phyloP scores from a whole-genome alignment of 2,329 filamentous ascomycete species.

The Geoglossum cookeanum region DNA sequence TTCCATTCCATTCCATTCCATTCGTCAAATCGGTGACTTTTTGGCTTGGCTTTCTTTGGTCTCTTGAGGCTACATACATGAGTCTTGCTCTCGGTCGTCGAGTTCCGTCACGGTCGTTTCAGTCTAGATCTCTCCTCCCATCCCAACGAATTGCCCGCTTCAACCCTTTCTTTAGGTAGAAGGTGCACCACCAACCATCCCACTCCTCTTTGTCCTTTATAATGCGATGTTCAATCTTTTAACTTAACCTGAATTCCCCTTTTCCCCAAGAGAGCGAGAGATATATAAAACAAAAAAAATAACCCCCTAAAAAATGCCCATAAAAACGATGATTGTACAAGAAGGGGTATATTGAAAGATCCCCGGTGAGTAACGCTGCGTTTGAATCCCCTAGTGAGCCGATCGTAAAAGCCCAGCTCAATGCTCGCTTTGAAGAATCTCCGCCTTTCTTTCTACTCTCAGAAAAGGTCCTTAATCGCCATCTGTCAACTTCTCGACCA shows the following conservation, averaged over 20 bases:
- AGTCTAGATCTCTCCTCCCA: not conserved
- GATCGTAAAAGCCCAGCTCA: not conserved
- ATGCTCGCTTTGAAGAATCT: not conserved
- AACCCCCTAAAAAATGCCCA: not conserved
- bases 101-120: not conserved
- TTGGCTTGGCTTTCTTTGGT: too few species aligned
- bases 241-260: too few species aligned
- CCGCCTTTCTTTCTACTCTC: not conserved
- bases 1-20: not conserved
- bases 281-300: not conserved
- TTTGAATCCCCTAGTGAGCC: not conserved
- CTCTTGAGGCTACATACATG: not conserved
- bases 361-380: not conserved
- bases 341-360: not conserved
- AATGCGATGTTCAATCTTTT: not conserved
- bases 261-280: not conserved
- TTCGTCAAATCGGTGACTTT: not conserved
- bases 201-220: not conserved
- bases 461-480: constrained; percentile 3
- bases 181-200: not conserved
- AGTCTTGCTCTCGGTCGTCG: not conserved
- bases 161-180: not conserved
- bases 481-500: constrained; percentile 44
- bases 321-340: not conserved
- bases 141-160: not conserved